A percentile compares a stretch with the other conserved stretches of the same genome.
Evolutionary conservation across 2,329 filamentous ascomycete genomes (phyloP).

Genomic region (Didymella glomerata): DNA sequence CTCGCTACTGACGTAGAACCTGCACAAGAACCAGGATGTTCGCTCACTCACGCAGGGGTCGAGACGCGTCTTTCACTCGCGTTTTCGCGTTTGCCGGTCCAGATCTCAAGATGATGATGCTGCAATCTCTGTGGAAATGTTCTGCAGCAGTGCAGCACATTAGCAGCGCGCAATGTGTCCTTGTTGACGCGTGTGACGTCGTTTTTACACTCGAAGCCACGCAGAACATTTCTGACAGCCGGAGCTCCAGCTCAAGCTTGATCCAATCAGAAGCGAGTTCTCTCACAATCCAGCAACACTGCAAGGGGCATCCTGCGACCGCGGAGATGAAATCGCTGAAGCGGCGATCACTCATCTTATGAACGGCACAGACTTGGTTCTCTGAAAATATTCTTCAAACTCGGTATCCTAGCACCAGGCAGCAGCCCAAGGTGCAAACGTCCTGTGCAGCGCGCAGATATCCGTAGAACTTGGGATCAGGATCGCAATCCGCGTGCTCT

Average conservation of each 20-base stretch:
- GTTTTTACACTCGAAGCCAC: conserved; percentile 6
- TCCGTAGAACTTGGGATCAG: no score
- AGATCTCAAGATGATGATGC: background rate
- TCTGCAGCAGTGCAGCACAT: background rate
- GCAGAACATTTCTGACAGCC: background rate
- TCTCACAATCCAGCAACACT: conserved; percentile 10
- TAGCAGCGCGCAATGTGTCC: background rate
- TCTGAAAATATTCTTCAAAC: background rate
- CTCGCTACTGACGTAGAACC: conserved; percentile 9
- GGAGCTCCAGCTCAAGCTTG: conserved; percentile 3
- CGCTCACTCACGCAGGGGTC: conserved; percentile 17
- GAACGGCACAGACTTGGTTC: conserved; percentile 7
- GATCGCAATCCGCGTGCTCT: no score
- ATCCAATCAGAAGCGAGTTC: conserved; percentile 7
- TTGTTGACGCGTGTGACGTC: conserved; percentile 7
- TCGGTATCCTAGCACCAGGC: background rate
- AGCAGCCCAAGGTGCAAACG: background rate
- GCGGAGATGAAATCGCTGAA: conserved; percentile 18
- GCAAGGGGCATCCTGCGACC: conserved; percentile 18
- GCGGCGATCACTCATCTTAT: conserved; percentile 16
- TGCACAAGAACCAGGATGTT: conserved; percentile 16
- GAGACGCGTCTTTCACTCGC: conserved; percentile 20
- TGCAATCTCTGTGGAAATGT: background rate
- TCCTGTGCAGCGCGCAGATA: no score
- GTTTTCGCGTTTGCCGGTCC: conserved; percentile 4